phyloP scores from a whole-genome alignment of 176 grass and related monocot species.

The Musa beccarii region DNA sequence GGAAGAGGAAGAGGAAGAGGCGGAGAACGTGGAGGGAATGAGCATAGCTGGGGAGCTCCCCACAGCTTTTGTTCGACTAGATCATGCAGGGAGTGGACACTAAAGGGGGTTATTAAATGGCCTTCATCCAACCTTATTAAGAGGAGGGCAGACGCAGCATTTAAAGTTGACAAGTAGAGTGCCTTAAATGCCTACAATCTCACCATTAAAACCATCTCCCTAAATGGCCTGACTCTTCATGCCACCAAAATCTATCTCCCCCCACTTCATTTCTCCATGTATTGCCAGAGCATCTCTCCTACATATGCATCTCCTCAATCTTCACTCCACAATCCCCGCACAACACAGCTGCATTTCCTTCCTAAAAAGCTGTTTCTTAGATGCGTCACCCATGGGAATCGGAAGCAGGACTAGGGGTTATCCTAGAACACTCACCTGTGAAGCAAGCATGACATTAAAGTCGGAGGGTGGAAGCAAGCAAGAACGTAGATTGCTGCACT shows the following conservation, averaged over 20 bases:
- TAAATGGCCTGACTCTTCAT: constrained; percentile 29
- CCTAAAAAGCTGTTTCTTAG: too few species aligned
- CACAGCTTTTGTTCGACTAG: not conserved
- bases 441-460: too few species aligned
- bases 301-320: too few species aligned
- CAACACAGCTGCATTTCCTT: too few species aligned
- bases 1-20: constrained; percentile 1
- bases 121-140: constrained; percentile 43
- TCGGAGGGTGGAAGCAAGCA: too few species aligned
- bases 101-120: constrained; percentile 32
- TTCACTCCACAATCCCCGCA: too few species aligned
- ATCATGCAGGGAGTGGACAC: constrained; percentile 37
- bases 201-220: constrained; percentile 29
- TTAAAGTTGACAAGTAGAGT: constrained; percentile 32
- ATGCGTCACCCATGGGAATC: too few species aligned
- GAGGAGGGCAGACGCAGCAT: constrained; percentile 29
- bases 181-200: constrained; percentile 26
- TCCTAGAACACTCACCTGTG: too few species aligned
- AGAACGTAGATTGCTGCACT: too few species aligned
- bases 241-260: constrained; percentile 25
- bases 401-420: too few species aligned
- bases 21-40: not conserved
- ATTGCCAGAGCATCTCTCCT: not conserved
- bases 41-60: constrained; percentile 1
- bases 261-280: not conserved